Base-by-base conservation (phyloP, 306 rosid species). In the Abrus pulchellus region DNA sequence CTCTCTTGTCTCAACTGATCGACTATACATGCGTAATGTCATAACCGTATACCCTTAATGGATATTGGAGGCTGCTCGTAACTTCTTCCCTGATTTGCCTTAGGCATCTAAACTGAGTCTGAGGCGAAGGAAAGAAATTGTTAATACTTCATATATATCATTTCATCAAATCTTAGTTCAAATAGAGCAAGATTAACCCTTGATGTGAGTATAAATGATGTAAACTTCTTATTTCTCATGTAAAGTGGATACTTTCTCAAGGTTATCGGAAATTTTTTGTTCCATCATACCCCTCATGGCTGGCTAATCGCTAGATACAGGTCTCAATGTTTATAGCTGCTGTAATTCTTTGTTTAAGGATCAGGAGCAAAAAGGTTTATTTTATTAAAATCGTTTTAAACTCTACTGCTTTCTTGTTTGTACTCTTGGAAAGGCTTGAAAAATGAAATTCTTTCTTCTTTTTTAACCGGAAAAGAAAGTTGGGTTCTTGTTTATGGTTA, bases 11-110 rank as follows among this genome's bases (percentile, higher is more conserved):
- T 94, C 95, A 32, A 94, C 99, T 30, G 97, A 94, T 72, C 77
- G 89, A 55, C 97, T 91, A 60, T 94, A 94, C 86, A 89, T 93
- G 95, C 95, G 99, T 29, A 94, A 94, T 78, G 97, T 94, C 43
- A 85, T 88, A 76, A 72, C 94, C 52, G 85, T 94, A 20, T 97
- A 94, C 61, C 95, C 90, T 9, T 89, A 97, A 6, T 91, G 95
- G 89, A 85, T 94, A 54, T 66, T 82, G 52, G 99, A 91, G 81
- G 95, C 87, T 56, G 99, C 97, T 57, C 97, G 97, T 28, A 97
- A 93, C 83, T 94, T 93, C 85, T 44, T 85, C 85, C 33, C 62
- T 85, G 84, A 83, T 80, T 34, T 83, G 55, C 77, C 34, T 4
- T 69, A 20, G 70, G 43, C 72, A 57, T 61, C 3, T 41, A 11